Base-by-base conservation (phyloP, 2,329 filamentous ascomycete genomes). In the Trichoderma hamatum region DNA sequence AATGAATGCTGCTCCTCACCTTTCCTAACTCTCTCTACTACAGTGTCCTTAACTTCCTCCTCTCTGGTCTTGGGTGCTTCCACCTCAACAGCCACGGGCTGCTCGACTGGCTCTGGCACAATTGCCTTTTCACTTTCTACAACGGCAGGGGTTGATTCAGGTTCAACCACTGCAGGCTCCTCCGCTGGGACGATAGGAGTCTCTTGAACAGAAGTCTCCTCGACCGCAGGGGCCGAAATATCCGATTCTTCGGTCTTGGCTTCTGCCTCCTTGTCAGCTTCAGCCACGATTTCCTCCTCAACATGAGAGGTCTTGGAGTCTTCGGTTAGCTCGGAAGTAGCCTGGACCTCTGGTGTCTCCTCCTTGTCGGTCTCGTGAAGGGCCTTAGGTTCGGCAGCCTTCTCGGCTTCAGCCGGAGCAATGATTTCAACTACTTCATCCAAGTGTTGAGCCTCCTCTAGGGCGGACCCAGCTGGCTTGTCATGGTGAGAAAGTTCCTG, bases 1-100 rank as follows among this genome's bases (percentile, higher is more conserved):
- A 78, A 75, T 76, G 73, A 77, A 78, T 73, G 71, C 70, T 74
- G 71, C 74, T 79, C 77, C 82, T 84, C 79, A 84, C 82, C 82
- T 83, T 81, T 82, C 72, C 78, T 79, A 67, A 74, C 73, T 71
- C 72, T 75, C 64, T 73, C 69, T 59, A 73, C 72, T 66, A 70
- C 73, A 72, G 77, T 80, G 70, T 79, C 78, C 61, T 79, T 78
- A 56, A 73, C 72, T 36, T 77, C 76, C 55, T 78, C 76, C 63
- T 77, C 78, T 21, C 54, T 28, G 21, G 30, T 34, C 32, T 66
- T 70, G 13, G 64, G 43, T 14, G 67, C 60, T 46, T 70, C 69
- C 34, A 56, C 55, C 62, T 67, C 68, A 28, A 54, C 56, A 49
- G 46, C n/a, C 19, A 66, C 52, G 26, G 62, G 62, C 61, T 64